Evolutionary conservation across 2,329 filamentous ascomycete species (phyloP), one percentile per base, ranked within the genome.

Genomic region (Polychaeton citri): DNA sequence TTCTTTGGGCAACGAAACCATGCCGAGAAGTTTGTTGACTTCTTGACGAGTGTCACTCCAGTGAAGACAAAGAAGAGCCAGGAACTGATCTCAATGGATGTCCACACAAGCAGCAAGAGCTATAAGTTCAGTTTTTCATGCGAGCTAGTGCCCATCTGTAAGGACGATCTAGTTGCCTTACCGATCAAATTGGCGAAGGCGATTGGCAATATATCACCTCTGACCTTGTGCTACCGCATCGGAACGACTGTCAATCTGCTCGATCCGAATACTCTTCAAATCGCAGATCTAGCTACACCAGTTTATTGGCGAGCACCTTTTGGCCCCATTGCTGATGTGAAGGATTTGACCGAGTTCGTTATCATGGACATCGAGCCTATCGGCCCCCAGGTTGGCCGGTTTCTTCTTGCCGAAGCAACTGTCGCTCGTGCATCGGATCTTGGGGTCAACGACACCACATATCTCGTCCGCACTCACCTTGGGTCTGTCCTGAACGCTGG

Each of bases 111-210:
- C 12, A 81, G 79, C 41, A 90, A 84, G 61, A 86, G 80, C 21
- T 96, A 88, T 72, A 98, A 98, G 59, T 95, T 95, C 63, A 80
- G 82, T 32, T 96, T 77, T 61, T 92, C 86, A 0, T 76, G 81
- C 36, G 84, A 95, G 55, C 62, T 98, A 33, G 79, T 96, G 18
- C 90, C 90, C 1, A 86, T 98, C 34, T 96, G 90, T 69, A 94
- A 95, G 61, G 90, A 98, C 50, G 90, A 98, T 55, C 68, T 98
- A 19, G 84, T 98, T n/a, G 87, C 84, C 2, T 66, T 98, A 21
- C 90, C 90, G 1, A 77, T 94, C 43, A 86, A 85, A 48, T 67
- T 96, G 40, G 90, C 90, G 10, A 90, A 86, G 58, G 76, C 79
- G 38, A 68, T 81, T 35, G 87, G 90, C 43, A 95, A 94, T 59